Evolutionary conservation across 2,329 filamentous ascomycete species (phyloP), one percentile per base, ranked within the genome.

Genomic region (Coniosporium tulheliwenetii): DNA sequence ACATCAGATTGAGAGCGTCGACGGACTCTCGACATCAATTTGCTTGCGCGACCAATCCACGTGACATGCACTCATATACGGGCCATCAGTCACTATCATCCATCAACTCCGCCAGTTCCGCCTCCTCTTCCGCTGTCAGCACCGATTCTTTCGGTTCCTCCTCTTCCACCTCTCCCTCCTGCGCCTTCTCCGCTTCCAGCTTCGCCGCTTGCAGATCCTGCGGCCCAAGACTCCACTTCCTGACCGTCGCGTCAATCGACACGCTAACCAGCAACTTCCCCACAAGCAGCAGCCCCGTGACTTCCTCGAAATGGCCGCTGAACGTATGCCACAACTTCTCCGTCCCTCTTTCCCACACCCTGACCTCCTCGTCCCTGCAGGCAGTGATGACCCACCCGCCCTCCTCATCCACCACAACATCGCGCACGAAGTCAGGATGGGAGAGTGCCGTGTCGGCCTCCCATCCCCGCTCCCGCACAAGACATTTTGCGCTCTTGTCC

Each of bases 361-460:
- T 82, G 43, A 98, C 70, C 51, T 94, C 77, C 61, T 98, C 91
- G 53, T 95, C 85, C 48, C 91, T 71, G 43, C 91, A 93, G 1
- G 82, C 87, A 1, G 91, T 95, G 35, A 93, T 62, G 10, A 91
- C 75, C 78, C 84, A 89, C 14, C 78, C 73, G 3, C 81, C 80
- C 1, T 76, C 77, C 34, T 71, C 67, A 44, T 74, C 65, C 3
- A 89, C 70, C 8, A 78, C 76, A 15, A 96, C 73, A 42, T 86
- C 84, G 44, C 85, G 77, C 29, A 96, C 87, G 56, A 93, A 95
- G 57, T 93, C 86, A 1, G 86, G 85, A 56, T 98, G 91, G 41
- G 70, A 62, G 44, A 93, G 74, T 4, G 64, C 71, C 41, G 87
- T 80, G 44, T 89, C 85, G 3, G 73, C 62, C 37, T 71, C 73